These are phyloP conservation scores for Dioszegia hungarica DNA, from an alignment of 768 basidiomycete genomes.

Conservation along the genomic window DNA sequence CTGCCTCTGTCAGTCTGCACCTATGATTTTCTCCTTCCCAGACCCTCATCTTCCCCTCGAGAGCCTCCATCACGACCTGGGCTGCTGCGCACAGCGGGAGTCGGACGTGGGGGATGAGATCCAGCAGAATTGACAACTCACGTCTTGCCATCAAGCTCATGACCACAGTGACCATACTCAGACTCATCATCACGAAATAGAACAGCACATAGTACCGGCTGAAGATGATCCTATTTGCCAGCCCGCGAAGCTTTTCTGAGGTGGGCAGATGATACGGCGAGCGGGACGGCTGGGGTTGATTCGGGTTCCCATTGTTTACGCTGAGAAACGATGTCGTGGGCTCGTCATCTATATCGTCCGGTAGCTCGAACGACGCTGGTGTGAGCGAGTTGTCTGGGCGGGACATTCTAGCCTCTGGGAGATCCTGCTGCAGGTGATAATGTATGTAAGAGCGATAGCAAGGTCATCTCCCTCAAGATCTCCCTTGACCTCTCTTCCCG, in stretches of 20 bases:
- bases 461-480: too few species aligned
- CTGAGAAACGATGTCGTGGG: background rate
- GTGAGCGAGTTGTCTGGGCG: background rate
- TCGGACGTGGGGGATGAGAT: too few species aligned
- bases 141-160: conserved; percentile 41
- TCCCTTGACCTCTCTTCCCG: too few species aligned
- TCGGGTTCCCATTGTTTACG: background rate
- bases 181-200: conserved; percentile 46
- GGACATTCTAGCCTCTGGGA: too few species aligned
- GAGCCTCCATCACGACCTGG: too few species aligned
- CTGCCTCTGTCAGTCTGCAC: conserved; percentile 2
- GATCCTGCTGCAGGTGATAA: too few species aligned
- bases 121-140: conserved; percentile 26
- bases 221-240: conserved; percentile 48
- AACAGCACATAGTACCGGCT: conserved; percentile 48
- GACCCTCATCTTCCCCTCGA: background rate
- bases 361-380: conserved; percentile 5
- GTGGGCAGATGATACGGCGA: conserved; percentile 42
- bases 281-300: conserved; percentile 2
- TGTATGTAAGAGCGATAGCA: too few species aligned
- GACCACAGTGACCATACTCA: conserved; percentile 45
- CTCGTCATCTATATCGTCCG: background rate
- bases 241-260: conserved; percentile 42
- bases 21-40: background rate
- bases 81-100: too few species aligned